Evolutionary conservation across 129 eudicot genomes (phyloP), one percentile per base, ranked within the genome.

Genomic region (Helichrysum umbraculigerum): DNA sequence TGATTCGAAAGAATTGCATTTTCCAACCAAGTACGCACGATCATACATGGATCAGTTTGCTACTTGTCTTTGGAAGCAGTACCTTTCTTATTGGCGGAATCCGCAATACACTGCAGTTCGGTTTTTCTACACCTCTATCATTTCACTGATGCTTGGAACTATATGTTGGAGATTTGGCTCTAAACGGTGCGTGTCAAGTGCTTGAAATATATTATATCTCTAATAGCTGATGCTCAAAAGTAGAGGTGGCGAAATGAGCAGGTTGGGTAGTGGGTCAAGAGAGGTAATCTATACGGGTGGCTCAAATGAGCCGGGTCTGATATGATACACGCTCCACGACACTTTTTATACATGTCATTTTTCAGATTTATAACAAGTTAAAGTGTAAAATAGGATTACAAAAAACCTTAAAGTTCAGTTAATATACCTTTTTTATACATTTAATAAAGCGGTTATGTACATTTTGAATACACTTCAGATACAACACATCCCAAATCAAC

Each of bases 51-150:
- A 86, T 79, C 98, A 94, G 75, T 91, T 94, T 78, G 47, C 85
- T 41, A 83, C 96, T 57, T 94, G 98, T 76, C 87, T 94, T 56
- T 91, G 98, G 97, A 94, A 94, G 84, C 97, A 94, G 82, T 83
- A 94, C 81, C 91, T 94, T 52, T 94, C 97, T 17, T 94, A 94
- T 81, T 94, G 98, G 98, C 88, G 97, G 73, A 94, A 91, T 75
- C 98, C 98, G 52, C 97, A 91, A 54, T 94, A 94, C 80, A 91
- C 98, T 41, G 98, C 98, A 57, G 98, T 94, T 86, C 97, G 98
- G 59, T 88, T 91, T 87, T 91, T 94, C 88, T 94, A 94, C 85
- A 94, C 98, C 10, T 80, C 83, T 47, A 91, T 91, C 81, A 94
- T 94, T 70, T 91, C 98, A 32, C 74, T 94, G 81, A 94, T 94